Conservation (phyloP, 495 filamentous ascomycete genomes). For the Podospora pseudocomata region DNA sequence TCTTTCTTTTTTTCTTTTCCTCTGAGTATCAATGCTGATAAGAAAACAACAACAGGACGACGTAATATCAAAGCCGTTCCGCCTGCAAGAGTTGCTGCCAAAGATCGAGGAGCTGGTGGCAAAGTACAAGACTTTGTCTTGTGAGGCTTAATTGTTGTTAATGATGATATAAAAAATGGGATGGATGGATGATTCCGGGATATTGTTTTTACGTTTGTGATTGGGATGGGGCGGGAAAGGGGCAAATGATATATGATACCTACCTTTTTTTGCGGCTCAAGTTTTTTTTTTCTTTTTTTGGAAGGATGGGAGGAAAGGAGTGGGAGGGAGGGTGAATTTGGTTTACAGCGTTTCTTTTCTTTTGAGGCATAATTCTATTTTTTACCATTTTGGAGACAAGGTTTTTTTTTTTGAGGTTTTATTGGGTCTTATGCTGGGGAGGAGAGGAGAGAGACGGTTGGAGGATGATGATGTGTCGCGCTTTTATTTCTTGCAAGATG, state of each 20-base stretch:
- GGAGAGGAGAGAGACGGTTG: too few species aligned
- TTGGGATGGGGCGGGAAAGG: neutral
- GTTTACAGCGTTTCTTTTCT: too few species aligned
- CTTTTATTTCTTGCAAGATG: too few species aligned
- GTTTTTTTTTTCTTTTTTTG: too few species aligned
- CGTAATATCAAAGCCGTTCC: constrained; percentile 78
- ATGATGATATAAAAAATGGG: neutral
- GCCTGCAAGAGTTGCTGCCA: constrained; percentile 63
- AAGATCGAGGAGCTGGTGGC: constrained; percentile 58
- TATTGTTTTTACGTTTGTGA: too few species aligned
- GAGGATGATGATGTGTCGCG: too few species aligned
- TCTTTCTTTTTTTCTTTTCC: neutral
- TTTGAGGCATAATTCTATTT: too few species aligned
- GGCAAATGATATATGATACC: constrained; percentile 2
- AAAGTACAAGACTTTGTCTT: constrained; percentile 24
- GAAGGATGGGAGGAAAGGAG: too few species aligned
- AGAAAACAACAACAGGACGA: constrained; percentile 56
- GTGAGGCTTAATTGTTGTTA: neutral
- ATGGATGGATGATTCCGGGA: neutral
- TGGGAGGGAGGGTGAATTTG: too few species aligned
- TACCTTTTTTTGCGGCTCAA: neutral
- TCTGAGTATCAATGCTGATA: constrained; percentile 21
- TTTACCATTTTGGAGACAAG: too few species aligned
- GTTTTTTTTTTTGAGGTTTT: too few species aligned
- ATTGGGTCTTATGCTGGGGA: too few species aligned